Base-by-base conservation (phyloP, 2,329 filamentous ascomycete genomes). In the Fusarium sp. region DNA sequence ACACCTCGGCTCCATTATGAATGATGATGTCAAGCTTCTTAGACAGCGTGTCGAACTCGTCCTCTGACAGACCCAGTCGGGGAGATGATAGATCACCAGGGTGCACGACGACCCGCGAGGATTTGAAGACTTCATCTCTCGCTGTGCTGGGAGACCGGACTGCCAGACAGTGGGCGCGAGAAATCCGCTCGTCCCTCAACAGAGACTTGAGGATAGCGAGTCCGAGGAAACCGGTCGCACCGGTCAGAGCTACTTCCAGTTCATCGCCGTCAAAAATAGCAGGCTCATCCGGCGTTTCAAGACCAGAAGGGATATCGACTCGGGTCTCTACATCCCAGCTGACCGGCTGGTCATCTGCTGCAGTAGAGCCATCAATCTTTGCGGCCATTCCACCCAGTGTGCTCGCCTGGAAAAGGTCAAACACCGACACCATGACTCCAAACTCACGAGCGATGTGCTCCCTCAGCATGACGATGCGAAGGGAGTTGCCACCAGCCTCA, bases 11-110 rank as follows among this genome's bases (percentile, higher is more conserved):
- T 13, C 84, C 85, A 43, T 80, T 81, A 75, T 88, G 90, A 35
- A 93, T 86, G 58, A 92, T 86, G 3, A 86, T 73, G 73, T 87
- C 82, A 1, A 79, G 82, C 6, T 76, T 52, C 3, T 45, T 37
- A 14, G 78, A 76, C 4, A 88, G 73, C 1, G 27, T 20, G 5
- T 57, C 18, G 18, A 80, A 76, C n/a, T 80, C 78, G 1, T 73
- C 50, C 27, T 63, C 20, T 2, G 62, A 48, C 14, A 64, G 23
- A 5, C 62, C 62, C 4, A 45, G 37, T 9, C 50, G 62, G 7
- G 18, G 27, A 6, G 23, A 14, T 6, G 34, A 27, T 5, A 64
- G 27, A 32, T 64, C 62, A 2, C 62, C 62, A 18, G 5, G 20
- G n/a, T 57, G 25, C 10, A 37, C 25, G 7, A 37, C 18, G 14